phyloP scores from a whole-genome alignment of 177 flowering plant species.

The Telopea speciosissima region DNA sequence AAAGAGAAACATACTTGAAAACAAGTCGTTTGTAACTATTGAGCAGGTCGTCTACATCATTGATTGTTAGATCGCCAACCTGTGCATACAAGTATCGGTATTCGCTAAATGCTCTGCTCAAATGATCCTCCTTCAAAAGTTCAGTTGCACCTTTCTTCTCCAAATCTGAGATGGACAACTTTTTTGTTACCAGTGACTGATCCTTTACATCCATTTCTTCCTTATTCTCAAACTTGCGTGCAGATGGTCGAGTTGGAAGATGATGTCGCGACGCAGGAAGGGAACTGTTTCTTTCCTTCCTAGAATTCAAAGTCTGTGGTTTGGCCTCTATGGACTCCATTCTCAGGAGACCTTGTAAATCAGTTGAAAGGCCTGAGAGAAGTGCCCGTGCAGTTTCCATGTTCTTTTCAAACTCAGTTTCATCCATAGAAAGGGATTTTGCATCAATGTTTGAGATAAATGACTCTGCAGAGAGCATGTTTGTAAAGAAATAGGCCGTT shows the following conservation, averaged over 20 bases:
- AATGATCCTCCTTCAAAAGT: slow-evolving; percentile 60
- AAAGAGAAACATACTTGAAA: slow-evolving; percentile 58
- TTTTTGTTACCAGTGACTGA: slow-evolving; percentile 23
- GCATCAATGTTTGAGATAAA: slow-evolving; percentile 83
- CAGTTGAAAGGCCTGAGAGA: slow-evolving; percentile 52
- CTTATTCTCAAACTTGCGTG: slow-evolving; percentile 20
- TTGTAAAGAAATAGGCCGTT: slow-evolving; percentile 86
- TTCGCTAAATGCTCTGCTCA: slow-evolving; percentile 33
- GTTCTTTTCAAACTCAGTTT: slow-evolving; percentile 64
- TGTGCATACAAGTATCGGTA: slow-evolving; percentile 53
- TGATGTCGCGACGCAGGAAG: slow-evolving; percentile 8
- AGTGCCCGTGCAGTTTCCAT: slow-evolving; percentile 82
- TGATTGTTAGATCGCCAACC: slow-evolving; percentile 54
- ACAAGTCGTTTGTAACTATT: slow-evolving; percentile 59
- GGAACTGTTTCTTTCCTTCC: slow-evolving; percentile 18
- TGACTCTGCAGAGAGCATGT: slow-evolving; percentile 89
- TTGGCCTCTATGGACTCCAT: slow-evolving; percentile 25
- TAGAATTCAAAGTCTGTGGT: slow-evolving; percentile 20
- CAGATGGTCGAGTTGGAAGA: slow-evolving; percentile 24
- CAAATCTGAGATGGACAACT: slow-evolving; percentile 65
- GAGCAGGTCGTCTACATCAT: slow-evolving; percentile 59
- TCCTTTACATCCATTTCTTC: slow-evolving; percentile 22
- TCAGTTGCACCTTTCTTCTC: slow-evolving; percentile 70
- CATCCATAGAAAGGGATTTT: slow-evolving; percentile 85
- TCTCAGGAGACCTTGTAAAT: slow-evolving; percentile 25